Conservation (phyloP, 805 yeast species). For the Wickerhamiella sergipiensis region DNA sequence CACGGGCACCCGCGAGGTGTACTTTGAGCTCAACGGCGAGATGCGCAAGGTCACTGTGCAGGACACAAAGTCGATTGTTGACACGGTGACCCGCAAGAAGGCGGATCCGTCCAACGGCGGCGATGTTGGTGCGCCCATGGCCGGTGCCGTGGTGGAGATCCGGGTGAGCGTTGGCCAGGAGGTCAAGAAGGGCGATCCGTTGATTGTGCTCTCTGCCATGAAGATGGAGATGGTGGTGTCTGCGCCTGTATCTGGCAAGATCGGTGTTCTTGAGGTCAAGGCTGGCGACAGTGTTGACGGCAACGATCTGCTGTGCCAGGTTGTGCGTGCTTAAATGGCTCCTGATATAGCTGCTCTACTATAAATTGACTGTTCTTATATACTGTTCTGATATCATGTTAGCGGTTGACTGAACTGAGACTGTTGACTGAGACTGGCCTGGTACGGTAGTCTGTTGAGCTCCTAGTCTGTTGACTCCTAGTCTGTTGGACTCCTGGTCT, state of each 20-base stretch:
- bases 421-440: no score
- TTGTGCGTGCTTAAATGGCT: slow-evolving; percentile 24
- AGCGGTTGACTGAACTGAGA: no score
- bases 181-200: slow-evolving; percentile 92
- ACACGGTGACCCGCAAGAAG: slow-evolving; percentile 75
- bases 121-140: slow-evolving; percentile 98
- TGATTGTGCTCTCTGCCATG: slow-evolving; percentile 93
- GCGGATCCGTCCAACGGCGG: slow-evolving; percentile 78
- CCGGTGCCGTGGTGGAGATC: slow-evolving; percentile 93
- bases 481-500: no score
- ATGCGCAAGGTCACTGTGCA: slow-evolving; percentile 87
- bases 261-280: slow-evolving; percentile 61
- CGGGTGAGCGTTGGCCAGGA: slow-evolving; percentile 77
- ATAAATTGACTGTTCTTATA: no score
- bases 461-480: no score
- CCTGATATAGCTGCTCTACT: no score
- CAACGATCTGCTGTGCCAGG: slow-evolving; percentile 64
- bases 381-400: no score
- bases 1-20: slow-evolving; percentile 90
- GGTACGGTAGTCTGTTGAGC: no score
- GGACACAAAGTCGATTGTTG: slow-evolving; percentile 78
- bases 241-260: slow-evolving; percentile 78
- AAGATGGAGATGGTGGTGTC: slow-evolving; percentile 99
- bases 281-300: slow-evolving; percentile 96
- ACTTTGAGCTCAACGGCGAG: slow-evolving; percentile 97